A percentile compares a stretch with the other conserved stretches of the same genome.
phyloP scores from a whole-genome alignment of 2,329 filamentous ascomycete species.

The Xylaria hypoxylon region DNA sequence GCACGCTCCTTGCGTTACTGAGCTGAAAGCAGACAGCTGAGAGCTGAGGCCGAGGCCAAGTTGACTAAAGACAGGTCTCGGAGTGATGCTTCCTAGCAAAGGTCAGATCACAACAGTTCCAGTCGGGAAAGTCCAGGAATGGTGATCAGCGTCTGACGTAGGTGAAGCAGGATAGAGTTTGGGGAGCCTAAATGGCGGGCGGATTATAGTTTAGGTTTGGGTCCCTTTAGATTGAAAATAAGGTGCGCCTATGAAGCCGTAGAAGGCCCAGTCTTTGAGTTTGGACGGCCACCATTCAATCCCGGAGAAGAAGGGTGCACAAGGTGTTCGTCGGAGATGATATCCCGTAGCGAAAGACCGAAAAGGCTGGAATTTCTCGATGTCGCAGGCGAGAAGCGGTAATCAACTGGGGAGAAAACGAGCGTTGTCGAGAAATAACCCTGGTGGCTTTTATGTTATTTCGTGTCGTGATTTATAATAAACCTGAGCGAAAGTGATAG shows the following conservation, averaged over 20 bases:
- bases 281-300: neutral
- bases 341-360: slow-evolving; percentile 4
- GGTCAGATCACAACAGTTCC: neutral
- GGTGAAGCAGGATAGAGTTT: slow-evolving; percentile 27
- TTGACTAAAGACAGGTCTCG: neutral
- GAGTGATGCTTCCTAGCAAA: slow-evolving; percentile 13
- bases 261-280: slow-evolving; percentile 6
- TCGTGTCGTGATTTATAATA: neutral
- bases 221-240: slow-evolving; percentile 9
- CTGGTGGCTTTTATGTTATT: slow-evolving; percentile 2
- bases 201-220: slow-evolving; percentile 16
- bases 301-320: neutral
- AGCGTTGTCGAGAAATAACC: slow-evolving; percentile 12
- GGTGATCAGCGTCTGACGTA: slow-evolving; percentile 34
- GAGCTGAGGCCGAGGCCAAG: neutral
- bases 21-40: neutral
- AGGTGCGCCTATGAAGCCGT: slow-evolving; percentile 4
- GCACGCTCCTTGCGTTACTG: neutral
- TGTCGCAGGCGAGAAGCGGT: neutral
- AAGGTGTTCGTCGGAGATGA: slow-evolving; percentile 1
- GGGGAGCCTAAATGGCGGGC: slow-evolving; percentile 8
- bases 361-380: neutral
- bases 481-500: slow-evolving; percentile 3
- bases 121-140: slow-evolving; percentile 6
- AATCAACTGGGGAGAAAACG: slow-evolving; percentile 10